Percentiles rank a stretch among this genome's conserved stretches.
phyloP scores from a whole-genome alignment of 768 basidiomycete species.

The Asterophora lycoperdoides region DNA sequence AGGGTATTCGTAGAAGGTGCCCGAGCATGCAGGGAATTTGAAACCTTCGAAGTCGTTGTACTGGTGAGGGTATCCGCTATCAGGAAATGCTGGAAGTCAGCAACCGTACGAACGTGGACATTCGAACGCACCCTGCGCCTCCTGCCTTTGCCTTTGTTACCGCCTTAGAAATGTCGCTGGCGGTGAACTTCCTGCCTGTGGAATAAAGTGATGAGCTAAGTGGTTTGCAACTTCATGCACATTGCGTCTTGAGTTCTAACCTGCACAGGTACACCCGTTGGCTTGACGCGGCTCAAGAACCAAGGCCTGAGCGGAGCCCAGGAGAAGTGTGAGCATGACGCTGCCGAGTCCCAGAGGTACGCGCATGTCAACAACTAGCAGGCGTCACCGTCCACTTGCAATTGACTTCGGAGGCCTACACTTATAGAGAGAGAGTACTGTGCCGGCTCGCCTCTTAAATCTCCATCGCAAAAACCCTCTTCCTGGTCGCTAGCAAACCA shows the following conservation, averaged over 20 bases:
- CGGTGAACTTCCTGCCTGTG: slow-evolving; percentile 12
- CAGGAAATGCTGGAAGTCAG: not conserved
- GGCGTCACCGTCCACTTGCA: not conserved
- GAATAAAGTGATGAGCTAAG: not conserved
- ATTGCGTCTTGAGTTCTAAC: slow-evolving; percentile 6
- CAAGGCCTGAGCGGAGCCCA: slow-evolving; percentile 14
- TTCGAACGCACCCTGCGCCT: slow-evolving; percentile 18
- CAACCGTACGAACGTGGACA: not conserved
- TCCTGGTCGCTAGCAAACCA: not conserved
- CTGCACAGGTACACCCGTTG: slow-evolving; percentile 21
- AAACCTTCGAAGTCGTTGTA: slow-evolving; percentile 27
- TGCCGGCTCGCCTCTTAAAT: not conserved
- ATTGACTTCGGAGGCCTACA: too few relatives aligned
- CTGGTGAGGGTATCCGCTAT: slow-evolving; percentile 24
- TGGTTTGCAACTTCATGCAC: not conserved
- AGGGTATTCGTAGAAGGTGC: slow-evolving; percentile 26
- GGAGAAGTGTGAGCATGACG: slow-evolving; percentile 6
- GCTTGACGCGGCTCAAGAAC: slow-evolving; percentile 16
- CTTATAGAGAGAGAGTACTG: too few relatives aligned
- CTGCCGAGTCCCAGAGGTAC: not conserved
- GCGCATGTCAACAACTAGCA: slow-evolving; percentile 1
- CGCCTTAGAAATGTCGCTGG: slow-evolving; percentile 18
- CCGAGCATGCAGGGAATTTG: slow-evolving; percentile 20
- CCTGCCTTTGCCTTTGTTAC: slow-evolving; percentile 18
- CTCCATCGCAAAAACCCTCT: too few relatives aligned